Conservation (phyloP, 2,329 filamentous ascomycete species). For the Curvularia eragrostidis region DNA sequence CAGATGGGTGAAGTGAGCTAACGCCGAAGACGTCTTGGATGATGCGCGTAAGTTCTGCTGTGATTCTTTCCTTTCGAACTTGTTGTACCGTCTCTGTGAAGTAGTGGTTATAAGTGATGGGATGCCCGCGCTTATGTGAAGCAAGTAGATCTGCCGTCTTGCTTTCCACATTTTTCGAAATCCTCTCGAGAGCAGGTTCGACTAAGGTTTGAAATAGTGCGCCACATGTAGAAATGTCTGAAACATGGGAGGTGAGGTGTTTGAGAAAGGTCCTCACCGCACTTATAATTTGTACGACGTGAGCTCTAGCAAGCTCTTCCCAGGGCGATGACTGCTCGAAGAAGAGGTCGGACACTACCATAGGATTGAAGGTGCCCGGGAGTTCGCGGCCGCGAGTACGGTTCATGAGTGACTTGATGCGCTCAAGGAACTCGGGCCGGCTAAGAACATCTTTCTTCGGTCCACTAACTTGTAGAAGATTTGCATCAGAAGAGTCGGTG, state of each 20-base stretch:
- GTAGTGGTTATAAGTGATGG: constrained; percentile 53
- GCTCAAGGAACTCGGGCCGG: too few relatives aligned
- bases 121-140: constrained; percentile 31
- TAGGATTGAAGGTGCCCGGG: too few relatives aligned
- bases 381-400: too few relatives aligned
- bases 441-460: too few relatives aligned
- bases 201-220: constrained; percentile 9
- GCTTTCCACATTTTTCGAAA: constrained; percentile 4
- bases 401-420: too few relatives aligned
- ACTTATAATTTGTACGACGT: constrained; percentile 46
- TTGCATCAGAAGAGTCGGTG: too few relatives aligned
- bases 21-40: constrained; percentile 1
- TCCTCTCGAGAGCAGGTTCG: constrained; percentile 12
- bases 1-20: constrained; percentile 6
- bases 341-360: constrained; percentile 66
- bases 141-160: constrained; percentile 9
- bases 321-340: constrained; percentile 63
- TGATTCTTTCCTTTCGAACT: constrained; percentile 28
- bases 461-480: too few relatives aligned
- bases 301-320: constrained; percentile 50
- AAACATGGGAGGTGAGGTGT: constrained; percentile 7
- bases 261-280: constrained; percentile 29
- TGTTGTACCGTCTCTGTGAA: constrained; percentile 48
- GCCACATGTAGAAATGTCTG: constrained; percentile 4
- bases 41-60: constrained; percentile 33